Evolutionary conservation across 2,329 filamentous ascomycete genomes (phyloP).

Genomic region (Fusarium temperatum): DNA sequence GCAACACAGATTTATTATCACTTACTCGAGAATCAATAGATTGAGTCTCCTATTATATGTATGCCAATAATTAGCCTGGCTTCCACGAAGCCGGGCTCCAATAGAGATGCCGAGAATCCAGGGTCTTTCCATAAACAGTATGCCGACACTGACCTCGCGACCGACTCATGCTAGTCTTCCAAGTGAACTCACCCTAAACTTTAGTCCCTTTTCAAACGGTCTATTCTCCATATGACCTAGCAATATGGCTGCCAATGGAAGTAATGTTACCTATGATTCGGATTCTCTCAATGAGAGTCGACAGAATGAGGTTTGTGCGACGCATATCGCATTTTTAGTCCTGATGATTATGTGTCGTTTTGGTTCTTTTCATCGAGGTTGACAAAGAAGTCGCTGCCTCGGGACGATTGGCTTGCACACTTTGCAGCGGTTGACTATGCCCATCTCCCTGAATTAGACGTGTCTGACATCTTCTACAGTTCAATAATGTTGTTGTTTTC

Average conservation of each 20-base stretch:
- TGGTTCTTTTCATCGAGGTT: not conserved
- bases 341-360: not conserved
- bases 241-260: not conserved
- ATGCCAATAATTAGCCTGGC: too few relatives aligned
- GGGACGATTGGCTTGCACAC: slow-evolving; percentile 5
- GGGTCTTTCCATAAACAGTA: not conserved
- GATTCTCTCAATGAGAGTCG: not conserved
- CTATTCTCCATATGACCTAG: not conserved
- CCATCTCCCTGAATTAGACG: fast-evolving
- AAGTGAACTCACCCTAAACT: not conserved
- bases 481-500: not conserved
- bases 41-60: not conserved
- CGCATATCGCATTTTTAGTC: not conserved
- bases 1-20: not conserved
- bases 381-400: not conserved
- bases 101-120: not conserved
- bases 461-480: not conserved
- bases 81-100: not conserved
- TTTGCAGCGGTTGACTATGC: not conserved
- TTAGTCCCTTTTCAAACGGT: too few relatives aligned
- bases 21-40: not conserved
- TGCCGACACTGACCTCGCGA: not conserved
- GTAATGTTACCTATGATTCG: not conserved
- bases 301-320: not conserved
- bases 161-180: not conserved